Evolutionary conservation across 257 asterid genomes (phyloP), one percentile per base, ranked within the genome.

Genomic region (Galeopsis tetrahit): DNA sequence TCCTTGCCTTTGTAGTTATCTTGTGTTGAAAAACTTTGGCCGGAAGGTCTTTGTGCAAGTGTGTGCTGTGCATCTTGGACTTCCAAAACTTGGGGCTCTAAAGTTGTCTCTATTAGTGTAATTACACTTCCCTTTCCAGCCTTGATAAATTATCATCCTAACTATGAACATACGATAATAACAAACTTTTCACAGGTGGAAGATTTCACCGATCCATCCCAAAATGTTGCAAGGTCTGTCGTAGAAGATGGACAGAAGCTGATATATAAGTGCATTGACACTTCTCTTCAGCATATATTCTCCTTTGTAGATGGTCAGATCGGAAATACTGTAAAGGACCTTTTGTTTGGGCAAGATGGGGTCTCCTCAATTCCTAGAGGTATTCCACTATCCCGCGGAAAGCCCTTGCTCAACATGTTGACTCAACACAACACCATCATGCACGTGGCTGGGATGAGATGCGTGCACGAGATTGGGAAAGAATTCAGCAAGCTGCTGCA

Each of bases 181-280:
- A 9, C 75, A 42, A 58, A 17, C 8, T 67, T 63, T 62, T 62
- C 39, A 21, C 91, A 93, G 98, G 94, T 93, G 62, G 97, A 93
- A 80, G 98, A 93, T 87, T 91, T 93, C 49, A 81, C 89, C 7
- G 95, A 91, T 56, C 83, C 61, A 35, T 80, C 96, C 43, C 97
- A 93, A 75, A 93, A 93, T 72, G 96, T 91, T n/a, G 83, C 98
- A 15, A 85, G 98, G 82, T 96, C 96, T 68, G 96, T 91, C 39
- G 93, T 93, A 72, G 79, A 60, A 80, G 34, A 69, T 40, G 89
- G 88, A 80, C 86, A 79, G 63, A 93, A 89, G 77, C 74, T 61
- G 73, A 93, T 93, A 11, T 80, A 89, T 53, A 87, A 80, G 74
- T 86, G 90, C 69, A 83, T 91, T n/a, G 82, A 88, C 52, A 69